These are phyloP conservation scores for Gonapodya prolifera DNA, from an alignment of 192 early-diverging fungal genomes.

Conservation along the genomic window DNA sequence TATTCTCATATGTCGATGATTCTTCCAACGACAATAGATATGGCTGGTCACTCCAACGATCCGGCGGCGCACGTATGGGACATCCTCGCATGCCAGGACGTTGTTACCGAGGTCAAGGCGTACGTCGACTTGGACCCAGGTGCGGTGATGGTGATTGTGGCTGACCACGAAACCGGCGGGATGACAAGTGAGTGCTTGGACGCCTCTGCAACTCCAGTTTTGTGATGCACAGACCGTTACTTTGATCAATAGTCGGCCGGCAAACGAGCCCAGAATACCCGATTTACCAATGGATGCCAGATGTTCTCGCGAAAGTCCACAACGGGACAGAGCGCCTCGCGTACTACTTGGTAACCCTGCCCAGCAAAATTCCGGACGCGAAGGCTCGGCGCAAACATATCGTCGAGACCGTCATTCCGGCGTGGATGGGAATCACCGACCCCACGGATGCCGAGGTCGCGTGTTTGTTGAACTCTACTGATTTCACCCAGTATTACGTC, in stretches of 20 bases:
- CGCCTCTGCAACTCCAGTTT: conserved; percentile 15
- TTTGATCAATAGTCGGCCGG: background rate
- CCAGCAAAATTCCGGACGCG: conserved; percentile 7
- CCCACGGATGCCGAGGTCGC: conserved; percentile 46
- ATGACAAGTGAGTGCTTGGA: conserved; percentile 70
- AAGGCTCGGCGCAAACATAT: conserved; percentile 20
- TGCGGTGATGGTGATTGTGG: conserved; percentile 79
- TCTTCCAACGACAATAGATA: conserved; percentile 35
- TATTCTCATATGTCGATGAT: background rate
- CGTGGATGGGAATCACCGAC: conserved; percentile 61
- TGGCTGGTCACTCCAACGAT: conserved; percentile 94
- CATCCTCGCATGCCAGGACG: conserved; percentile 78
- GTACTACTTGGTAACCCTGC: conserved; percentile 21
- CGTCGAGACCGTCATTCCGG: conserved; percentile 38
- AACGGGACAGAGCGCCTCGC: conserved; percentile 50
- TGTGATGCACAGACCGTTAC: no score
- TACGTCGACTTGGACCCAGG: conserved; percentile 69
- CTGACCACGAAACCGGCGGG: conserved; percentile 97
- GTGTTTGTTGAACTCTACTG: conserved; percentile 20
- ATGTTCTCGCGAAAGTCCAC: conserved; percentile 50
- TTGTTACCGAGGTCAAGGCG: conserved; percentile 52
- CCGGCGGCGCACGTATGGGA: conserved; percentile 84
- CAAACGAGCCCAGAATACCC: conserved; percentile 43
- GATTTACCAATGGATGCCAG: conserved; percentile 76
- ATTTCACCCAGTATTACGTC: conserved; percentile 10